Conservation (phyloP, 2,329 filamentous ascomycete genomes). For the Cladosporium sp. region DNA sequence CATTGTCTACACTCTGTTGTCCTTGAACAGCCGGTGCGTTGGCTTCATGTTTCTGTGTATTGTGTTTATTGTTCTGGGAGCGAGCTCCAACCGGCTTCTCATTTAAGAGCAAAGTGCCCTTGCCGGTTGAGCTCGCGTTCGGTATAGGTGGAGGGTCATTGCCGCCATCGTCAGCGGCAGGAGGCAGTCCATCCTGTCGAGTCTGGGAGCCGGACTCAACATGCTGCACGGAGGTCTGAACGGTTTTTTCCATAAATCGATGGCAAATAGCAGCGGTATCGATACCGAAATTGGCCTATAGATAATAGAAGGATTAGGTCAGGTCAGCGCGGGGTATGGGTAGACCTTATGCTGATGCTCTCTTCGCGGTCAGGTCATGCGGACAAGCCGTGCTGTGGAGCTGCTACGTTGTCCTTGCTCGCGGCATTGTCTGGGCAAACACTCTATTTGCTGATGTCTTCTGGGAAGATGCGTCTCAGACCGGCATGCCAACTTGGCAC, state of each 20-base stretch:
- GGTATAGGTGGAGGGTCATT: constrained; percentile 13
- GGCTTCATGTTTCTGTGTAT: background rate
- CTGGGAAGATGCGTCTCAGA: background rate
- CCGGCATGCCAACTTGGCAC: constrained; percentile 11
- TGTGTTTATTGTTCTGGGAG: background rate
- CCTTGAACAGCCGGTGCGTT: background rate
- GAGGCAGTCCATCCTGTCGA: constrained; percentile 12
- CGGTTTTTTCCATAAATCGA: constrained; percentile 15
- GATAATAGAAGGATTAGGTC: background rate
- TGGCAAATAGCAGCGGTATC: constrained; percentile 3
- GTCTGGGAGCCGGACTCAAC: constrained; percentile 13
- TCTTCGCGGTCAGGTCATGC: constrained; percentile 2
- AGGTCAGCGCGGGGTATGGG: constrained; percentile 2
- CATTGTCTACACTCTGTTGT: constrained; percentile 2
- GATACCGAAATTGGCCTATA: constrained; percentile 6
- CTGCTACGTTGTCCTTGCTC: constrained; percentile 5
- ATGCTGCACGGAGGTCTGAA: constrained; percentile 14
- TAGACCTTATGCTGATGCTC: background rate
- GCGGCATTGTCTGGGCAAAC: constrained; percentile 10
- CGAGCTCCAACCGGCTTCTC: constrained; percentile 12
- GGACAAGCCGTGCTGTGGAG: constrained; percentile 9
- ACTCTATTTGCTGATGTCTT: constrained; percentile 6
- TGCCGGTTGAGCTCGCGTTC: constrained; percentile 13
- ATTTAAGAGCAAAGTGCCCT: constrained; percentile 13
- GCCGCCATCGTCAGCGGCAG: constrained; percentile 13